Evolutionary conservation across 345 rosid species (phyloP).

Genomic region (Salix caprea): DNA sequence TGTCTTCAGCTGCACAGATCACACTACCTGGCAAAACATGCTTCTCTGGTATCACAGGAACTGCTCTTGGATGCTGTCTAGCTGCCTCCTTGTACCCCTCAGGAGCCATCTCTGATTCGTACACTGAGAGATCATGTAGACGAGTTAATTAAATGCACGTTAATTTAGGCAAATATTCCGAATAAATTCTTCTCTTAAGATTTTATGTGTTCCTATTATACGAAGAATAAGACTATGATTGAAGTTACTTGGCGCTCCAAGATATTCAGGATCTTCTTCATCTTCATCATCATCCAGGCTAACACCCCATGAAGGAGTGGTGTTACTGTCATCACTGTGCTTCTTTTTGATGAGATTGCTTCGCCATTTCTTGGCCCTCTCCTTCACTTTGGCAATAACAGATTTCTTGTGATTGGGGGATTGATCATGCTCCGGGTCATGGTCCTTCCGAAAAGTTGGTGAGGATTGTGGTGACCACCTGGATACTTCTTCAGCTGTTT

Average conservation of each 20-base stretch:
- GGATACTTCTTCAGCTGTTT: constrained; percentile 38
- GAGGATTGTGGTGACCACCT: constrained; percentile 30
- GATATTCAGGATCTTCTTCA: constrained; percentile 54
- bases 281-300: constrained; percentile 43
- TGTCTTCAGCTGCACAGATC: neutral
- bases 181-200: neutral
- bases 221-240: neutral
- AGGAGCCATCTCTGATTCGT: constrained; percentile 68
- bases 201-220: neutral
- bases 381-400: constrained; percentile 63
- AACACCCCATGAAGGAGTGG: constrained; percentile 42
- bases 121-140: constrained; percentile 39
- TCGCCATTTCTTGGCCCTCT: constrained; percentile 56
- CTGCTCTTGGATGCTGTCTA: constrained; percentile 45
- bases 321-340: constrained; percentile 38
- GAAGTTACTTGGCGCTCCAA: constrained; percentile 68
- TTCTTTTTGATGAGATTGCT: constrained; percentile 54
- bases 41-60: constrained; percentile 24
- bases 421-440: constrained; percentile 43
- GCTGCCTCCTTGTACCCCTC: constrained; percentile 42
- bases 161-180: neutral
- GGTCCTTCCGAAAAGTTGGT: constrained; percentile 22
- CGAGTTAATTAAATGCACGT: neutral
- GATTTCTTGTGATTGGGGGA: constrained; percentile 45
- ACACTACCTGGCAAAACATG: constrained; percentile 25